Evolutionary conservation across 495 filamentous ascomycete species (phyloP), one percentile per base, ranked within the genome.

Genomic region (Chaetomium cochliodes): DNA sequence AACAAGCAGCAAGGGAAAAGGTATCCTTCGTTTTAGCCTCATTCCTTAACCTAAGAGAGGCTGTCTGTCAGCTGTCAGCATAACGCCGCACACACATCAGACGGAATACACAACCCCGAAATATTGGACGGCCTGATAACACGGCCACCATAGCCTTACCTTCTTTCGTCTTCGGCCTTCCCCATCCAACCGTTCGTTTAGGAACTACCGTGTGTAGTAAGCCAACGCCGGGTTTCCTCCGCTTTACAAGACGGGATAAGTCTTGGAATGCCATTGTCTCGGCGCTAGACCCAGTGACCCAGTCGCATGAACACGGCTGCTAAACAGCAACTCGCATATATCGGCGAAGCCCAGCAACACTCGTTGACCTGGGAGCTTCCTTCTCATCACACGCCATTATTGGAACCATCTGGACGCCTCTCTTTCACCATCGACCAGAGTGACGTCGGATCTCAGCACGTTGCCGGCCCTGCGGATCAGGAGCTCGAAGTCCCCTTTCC

Each of bases 231-330:
- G 49, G 39, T 41, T 57, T 49, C 11, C 7, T 16, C 13, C 9
- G 1, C 55, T 42, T 26, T 20, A 59, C 57, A 64, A 63, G 56
- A 57, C 61, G 54, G 46, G 44, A n/a, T 5, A 26, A 54, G 16
- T 13, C n/a, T 26, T 46, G 61, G 49, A 69, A 63, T 58, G 54
- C 47, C 20, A 15, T 46, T 65, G 63, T 65, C 60, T 54, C 49
- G 63, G 60, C 49, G 41, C 53, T 47, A 51, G 30, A 20, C 44
- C 30, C 39, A 30, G 51, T 49, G 50, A 49, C 22, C 60, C 42
- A 56, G 51, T 63, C 60, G 53, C 67, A 67, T 64, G 65, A 72
- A 68, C 72, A 67, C 72, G 69, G 69, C 63, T 69, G 60, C 52
- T 64, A 59, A 69, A 67, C 68, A 64, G 52, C 63, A 62, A 58